Percentiles rank a stretch among this genome's conserved stretches.
These are phyloP conservation scores for Shiraia sp. DNA, from an alignment of 2,329 filamentous ascomycete genomes.

Conservation along the genomic window DNA sequence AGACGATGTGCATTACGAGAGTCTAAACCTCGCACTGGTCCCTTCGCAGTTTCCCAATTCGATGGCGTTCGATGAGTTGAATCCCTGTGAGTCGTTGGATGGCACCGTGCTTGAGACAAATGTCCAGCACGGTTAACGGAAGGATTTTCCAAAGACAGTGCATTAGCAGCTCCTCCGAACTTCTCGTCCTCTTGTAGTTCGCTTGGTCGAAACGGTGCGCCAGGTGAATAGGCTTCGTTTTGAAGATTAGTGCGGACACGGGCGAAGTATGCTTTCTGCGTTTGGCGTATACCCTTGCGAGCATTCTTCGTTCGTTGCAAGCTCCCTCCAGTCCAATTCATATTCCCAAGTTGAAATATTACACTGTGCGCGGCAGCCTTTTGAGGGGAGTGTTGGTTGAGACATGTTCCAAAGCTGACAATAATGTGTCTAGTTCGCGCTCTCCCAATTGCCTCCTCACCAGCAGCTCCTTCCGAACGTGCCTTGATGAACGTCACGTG, in stretches of 20 bases:
- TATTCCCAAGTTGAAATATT: constrained; percentile 14
- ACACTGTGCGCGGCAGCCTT: neutral
- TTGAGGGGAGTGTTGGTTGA: neutral
- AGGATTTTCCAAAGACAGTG: constrained; percentile 9
- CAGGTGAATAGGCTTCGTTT: constrained; percentile 14
- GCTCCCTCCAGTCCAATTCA: constrained; percentile 57
- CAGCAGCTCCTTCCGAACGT: too few relatives aligned
- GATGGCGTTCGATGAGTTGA: too few relatives aligned
- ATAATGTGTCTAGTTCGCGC: too few relatives aligned
- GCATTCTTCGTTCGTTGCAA: constrained; percentile 45
- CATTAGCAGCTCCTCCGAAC: constrained; percentile 5
- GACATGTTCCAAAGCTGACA: neutral
- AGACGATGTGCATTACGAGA: too few relatives aligned
- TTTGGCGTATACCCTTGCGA: constrained; percentile 41
- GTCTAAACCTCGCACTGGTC: too few relatives aligned
- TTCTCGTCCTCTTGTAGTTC: constrained; percentile 20
- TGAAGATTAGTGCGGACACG: constrained; percentile 42
- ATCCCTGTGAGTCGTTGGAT: too few relatives aligned
- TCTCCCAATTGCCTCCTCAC: too few relatives aligned
- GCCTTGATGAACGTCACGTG: too few relatives aligned
- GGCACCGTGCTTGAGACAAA: neutral
- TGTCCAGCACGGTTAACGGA: constrained; percentile 15
- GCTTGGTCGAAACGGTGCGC: constrained; percentile 27
- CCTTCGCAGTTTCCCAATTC: too few relatives aligned
- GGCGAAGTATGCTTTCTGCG: constrained; percentile 54